A percentile compares a stretch with the other conserved stretches of the same genome.
Conservation (phyloP, 805 yeast genomes). For the Pichia sporocuriosa region DNA sequence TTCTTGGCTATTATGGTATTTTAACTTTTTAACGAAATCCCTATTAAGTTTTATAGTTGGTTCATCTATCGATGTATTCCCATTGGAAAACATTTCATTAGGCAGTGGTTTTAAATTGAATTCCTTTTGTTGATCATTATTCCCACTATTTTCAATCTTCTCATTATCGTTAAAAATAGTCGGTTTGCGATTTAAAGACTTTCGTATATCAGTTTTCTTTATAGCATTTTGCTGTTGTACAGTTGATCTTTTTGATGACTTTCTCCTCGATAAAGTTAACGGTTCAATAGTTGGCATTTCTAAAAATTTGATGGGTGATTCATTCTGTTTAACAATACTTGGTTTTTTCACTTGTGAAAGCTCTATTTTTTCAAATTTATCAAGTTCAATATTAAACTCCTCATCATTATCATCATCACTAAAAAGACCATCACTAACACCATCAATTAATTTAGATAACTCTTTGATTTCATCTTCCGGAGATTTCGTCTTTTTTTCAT, state of each 20-base stretch:
- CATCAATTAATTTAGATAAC: conserved; percentile 16
- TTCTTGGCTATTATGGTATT: no score
- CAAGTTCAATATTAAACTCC: conserved; percentile 22
- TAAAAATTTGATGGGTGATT: conserved; percentile 29
- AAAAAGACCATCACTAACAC: conserved; percentile 17
- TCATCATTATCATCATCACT: conserved; percentile 23
- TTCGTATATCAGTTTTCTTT: background rate
- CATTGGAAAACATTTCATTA: conserved; percentile 10
- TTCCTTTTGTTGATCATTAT: background rate
- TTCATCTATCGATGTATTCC: conserved; percentile 16
- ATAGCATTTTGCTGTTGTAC: conserved; percentile 1
- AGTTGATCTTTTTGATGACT: conserved; percentile 20
- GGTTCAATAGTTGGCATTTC: conserved; percentile 30
- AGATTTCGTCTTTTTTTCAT: background rate
- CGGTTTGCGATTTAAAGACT: conserved; percentile 9
- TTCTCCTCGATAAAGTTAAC: conserved; percentile 21
- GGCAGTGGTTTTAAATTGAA: conserved; percentile 19
- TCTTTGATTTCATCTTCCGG: conserved; percentile 18
- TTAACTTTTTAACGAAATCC: background rate
- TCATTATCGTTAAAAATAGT: conserved; percentile 24
- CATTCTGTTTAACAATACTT: conserved; percentile 9
- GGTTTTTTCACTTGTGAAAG: conserved; percentile 19
- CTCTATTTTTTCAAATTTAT: conserved; percentile 27
- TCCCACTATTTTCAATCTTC: conserved; percentile 7
- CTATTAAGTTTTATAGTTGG: conserved; percentile 26